phyloP scores from a whole-genome alignment of 805 yeast genomes.

The Yarrowia hollandica region DNA sequence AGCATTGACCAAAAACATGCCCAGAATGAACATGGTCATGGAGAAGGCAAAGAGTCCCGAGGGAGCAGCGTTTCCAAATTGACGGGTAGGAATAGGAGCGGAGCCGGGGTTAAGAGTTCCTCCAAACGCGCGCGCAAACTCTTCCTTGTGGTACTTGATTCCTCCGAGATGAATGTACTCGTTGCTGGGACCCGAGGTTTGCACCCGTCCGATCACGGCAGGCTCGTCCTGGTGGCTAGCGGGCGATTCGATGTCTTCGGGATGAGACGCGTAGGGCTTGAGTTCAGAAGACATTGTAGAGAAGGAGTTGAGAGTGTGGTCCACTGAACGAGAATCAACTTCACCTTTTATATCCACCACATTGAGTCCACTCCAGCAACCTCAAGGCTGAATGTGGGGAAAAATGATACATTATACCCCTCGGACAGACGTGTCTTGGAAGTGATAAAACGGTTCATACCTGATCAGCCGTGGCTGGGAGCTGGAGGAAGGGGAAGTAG shows the following conservation, averaged over 20 bases:
- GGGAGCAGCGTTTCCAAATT: conserved; percentile 63
- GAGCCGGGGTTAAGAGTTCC: conserved; percentile 27
- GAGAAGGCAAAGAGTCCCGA: conserved; percentile 61
- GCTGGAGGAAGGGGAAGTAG: neutral
- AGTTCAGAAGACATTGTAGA: neutral
- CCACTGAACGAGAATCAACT: too few relatives aligned
- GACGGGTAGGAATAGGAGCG: conserved; percentile 45
- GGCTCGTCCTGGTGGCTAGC: conserved; percentile 28
- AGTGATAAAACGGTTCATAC: neutral
- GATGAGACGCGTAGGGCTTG: neutral
- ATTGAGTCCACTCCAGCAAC: neutral
- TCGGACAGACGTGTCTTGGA: neutral
- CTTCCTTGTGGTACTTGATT: conserved; percentile 59
- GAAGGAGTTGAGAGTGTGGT: neutral
- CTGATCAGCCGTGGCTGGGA: conserved; percentile 11
- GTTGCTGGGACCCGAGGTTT: conserved; percentile 50
- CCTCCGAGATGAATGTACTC: conserved; percentile 66
- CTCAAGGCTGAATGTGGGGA: conserved; percentile 4
- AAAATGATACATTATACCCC: neutral
- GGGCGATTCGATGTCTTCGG: neutral
- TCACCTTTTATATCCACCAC: neutral
- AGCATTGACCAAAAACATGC: conserved; percentile 54
- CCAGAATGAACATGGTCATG: conserved; percentile 59
- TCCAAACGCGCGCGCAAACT: conserved; percentile 60
- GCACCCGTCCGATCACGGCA: conserved; percentile 33